Conservation (phyloP, 2,329 filamentous ascomycete species). For the Claviceps arundinis region DNA sequence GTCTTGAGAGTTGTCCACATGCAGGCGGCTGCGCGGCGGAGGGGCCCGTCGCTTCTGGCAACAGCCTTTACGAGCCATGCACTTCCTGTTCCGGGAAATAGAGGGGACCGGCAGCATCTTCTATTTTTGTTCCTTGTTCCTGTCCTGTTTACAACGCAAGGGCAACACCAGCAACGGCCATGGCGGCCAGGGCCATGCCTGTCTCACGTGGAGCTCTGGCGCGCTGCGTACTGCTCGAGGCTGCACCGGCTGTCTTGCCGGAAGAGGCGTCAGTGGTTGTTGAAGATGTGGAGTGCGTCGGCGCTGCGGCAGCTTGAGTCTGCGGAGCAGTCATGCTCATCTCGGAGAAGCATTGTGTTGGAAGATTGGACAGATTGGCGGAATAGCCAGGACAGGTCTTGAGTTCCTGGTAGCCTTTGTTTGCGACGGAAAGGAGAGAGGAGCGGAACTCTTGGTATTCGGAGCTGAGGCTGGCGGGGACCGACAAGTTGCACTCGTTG, state of each 20-base stretch:
- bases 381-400: too few species aligned
- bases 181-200: background rate
- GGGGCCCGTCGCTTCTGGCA: background rate
- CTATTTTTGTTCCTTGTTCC: background rate
- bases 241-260: background rate
- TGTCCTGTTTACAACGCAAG: background rate
- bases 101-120: background rate
- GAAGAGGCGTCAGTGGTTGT: background rate
- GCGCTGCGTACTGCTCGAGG: background rate
- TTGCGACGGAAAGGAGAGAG: background rate
- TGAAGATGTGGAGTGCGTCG: too few species aligned
- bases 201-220: background rate
- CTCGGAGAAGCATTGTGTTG: too few species aligned
- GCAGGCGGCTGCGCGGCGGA: background rate
- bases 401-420: background rate
- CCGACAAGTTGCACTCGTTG: background rate
- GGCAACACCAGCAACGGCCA: background rate
- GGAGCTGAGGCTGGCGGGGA: background rate
- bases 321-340: too few species aligned
- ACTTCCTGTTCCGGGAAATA: background rate
- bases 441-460: background rate
- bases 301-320: too few species aligned
- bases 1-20: too few species aligned
- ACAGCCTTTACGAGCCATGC: background rate
- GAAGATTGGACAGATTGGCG: too few species aligned